Conservation (phyloP, 768 basidiomycete species). For the Cystofilobasidium macerans region DNA sequence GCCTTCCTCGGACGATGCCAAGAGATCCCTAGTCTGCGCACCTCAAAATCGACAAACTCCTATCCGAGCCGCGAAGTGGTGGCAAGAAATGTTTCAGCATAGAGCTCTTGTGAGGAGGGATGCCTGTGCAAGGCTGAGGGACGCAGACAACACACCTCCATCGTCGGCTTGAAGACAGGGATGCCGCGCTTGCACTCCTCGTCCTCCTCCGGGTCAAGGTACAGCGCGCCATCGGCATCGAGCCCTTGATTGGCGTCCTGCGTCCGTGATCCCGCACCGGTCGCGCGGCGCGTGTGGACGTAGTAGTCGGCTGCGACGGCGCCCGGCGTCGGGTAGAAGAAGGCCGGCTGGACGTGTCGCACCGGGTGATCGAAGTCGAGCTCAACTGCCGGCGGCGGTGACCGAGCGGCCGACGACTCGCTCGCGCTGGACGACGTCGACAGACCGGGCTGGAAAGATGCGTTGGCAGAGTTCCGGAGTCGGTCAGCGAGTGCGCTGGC, state of each 20-base stretch:
- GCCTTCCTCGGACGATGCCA: not conserved
- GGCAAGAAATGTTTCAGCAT: not conserved
- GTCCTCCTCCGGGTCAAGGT: constrained; percentile 37
- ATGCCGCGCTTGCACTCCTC: constrained; percentile 50
- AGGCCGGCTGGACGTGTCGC: constrained; percentile 23
- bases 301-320: constrained; percentile 10
- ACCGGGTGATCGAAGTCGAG: constrained; percentile 8
- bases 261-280: not conserved
- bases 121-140: constrained; percentile 6
- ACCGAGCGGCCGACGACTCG: not conserved
- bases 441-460: not conserved
- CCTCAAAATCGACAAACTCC: constrained; percentile 26
- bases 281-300: constrained; percentile 1
- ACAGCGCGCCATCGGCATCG: constrained; percentile 34
- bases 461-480: not conserved
- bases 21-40: not conserved
- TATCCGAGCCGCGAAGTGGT: no score
- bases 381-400: not conserved
- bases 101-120: not conserved
- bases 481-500: not conserved
- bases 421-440: constrained; percentile 1
- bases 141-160: constrained; percentile 67
- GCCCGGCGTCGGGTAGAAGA: constrained; percentile 14
- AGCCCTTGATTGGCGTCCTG: not conserved
- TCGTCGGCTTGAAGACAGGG: constrained; percentile 87